Evolutionary conservation across 2,329 filamentous ascomycete genomes (phyloP), one percentile per base, ranked within the genome.

Genomic region (Venturia carpophila): DNA sequence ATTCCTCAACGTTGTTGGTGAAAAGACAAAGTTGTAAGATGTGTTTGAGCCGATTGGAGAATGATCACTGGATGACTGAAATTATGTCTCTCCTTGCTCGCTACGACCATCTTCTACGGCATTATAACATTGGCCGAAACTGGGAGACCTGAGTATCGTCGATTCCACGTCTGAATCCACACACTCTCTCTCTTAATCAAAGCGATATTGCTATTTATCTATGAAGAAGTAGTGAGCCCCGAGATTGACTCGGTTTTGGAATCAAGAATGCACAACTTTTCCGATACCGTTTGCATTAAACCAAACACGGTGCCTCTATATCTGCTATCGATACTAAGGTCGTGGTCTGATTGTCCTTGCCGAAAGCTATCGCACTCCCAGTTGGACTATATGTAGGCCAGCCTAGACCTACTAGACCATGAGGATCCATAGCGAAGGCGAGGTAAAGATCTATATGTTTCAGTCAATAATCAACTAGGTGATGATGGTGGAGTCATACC

Each of bases 1-100:
- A 0, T 97, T 97, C 75, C 75, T 89, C 71, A 86, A 86, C 67
- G 75, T 96, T 21, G 88, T 97, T 72, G 92, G 91, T 0, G 90
- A 92, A 60, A 67, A 64, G 39, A 64, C 63, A 21, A 65, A 62
- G 55, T 42, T 65, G 17, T 65, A 56, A 42, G 37, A 13, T 21
- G 1, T 39, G 37, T 24, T 43, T 5, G 17, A 27, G 19, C 39
- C 4, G 39, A 42, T 42, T 5, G 39, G 9, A 11, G 15, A 9
- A 5, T 42, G 39, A 11, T 42, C 9, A 42, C 39, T 42, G 10
- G 15, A 42, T 2, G 10, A 15, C 10, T 3, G 9, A 42, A 42
- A 15, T 11, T 4, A 10, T 11, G 39, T 15, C 10, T 11, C 9
- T 42, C 10, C 4, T 11, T 11, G 39, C 39, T 42, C 9, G 15